Conservation (phyloP, 2,329 filamentous ascomycete genomes). For the Trichoderma cornu-damae region DNA sequence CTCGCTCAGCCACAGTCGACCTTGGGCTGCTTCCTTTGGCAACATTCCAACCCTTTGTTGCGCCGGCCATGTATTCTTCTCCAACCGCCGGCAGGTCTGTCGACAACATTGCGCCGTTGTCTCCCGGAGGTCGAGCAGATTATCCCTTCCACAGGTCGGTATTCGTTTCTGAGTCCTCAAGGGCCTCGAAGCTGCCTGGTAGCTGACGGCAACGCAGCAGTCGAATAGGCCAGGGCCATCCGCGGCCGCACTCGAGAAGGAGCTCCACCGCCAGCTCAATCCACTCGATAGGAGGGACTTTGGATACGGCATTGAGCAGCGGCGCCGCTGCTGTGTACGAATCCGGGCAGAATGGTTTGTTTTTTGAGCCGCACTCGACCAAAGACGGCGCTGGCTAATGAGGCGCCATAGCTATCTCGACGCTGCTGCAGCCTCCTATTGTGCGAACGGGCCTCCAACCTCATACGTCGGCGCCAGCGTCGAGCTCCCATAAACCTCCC, state of each 20-base stretch:
- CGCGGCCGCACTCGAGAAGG: slow-evolving; percentile 55
- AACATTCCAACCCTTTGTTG: slow-evolving; percentile 2
- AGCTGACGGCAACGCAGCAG: slow-evolving; percentile 29
- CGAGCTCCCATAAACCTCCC: slow-evolving; percentile 74
- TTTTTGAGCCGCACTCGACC: slow-evolving; percentile 22
- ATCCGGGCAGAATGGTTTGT: slow-evolving; percentile 74
- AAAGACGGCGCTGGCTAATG: slow-evolving; percentile 7
- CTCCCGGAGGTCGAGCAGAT: slow-evolving; percentile 48
- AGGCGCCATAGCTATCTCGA: slow-evolving; percentile 68
- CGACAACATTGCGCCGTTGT: slow-evolving; percentile 56
- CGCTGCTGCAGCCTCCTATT: slow-evolving; percentile 84
- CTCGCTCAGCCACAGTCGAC: slow-evolving; percentile 1
- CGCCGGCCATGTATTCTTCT: slow-evolving; percentile 54
- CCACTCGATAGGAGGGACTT: slow-evolving; percentile 75
- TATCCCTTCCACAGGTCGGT: slow-evolving; percentile 56
- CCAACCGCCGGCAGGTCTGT: slow-evolving; percentile 57
- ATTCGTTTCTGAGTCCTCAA: neutral
- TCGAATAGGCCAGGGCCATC: slow-evolving; percentile 42
- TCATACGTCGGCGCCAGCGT: slow-evolving; percentile 63
- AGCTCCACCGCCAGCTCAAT: slow-evolving; percentile 85
- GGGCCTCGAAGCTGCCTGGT: neutral
- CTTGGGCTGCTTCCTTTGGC: neutral
- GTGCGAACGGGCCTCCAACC: slow-evolving; percentile 81
- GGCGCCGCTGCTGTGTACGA: slow-evolving; percentile 58
- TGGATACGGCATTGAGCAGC: slow-evolving; percentile 62